Percentiles rank a stretch among this genome's conserved stretches.
Evolutionary conservation across 75 land plant species (phyloP).

Genomic region (Isoetes taiwanensis): DNA sequence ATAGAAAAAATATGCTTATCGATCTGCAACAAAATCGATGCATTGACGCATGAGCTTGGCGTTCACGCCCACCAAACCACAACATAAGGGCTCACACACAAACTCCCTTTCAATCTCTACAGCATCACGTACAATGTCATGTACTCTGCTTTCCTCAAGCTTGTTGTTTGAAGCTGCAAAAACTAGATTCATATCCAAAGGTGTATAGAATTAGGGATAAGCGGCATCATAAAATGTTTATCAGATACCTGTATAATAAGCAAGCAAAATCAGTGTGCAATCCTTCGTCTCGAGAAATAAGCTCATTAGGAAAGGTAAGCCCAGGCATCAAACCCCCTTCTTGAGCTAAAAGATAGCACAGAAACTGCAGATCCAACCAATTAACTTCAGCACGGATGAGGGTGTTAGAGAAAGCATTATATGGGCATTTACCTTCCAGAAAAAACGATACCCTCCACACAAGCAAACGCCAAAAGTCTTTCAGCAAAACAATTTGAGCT

Average conservation of each 20-base stretch:
- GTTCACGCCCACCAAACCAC: conserved; percentile 79
- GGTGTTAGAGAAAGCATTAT: not conserved
- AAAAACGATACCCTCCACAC: conserved; percentile 85
- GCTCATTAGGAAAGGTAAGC: conserved; percentile 62
- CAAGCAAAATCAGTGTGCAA: conserved; percentile 89
- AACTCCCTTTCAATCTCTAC: conserved; percentile 70
- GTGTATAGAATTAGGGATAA: not conserved
- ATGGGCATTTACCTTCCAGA: conserved; percentile 49
- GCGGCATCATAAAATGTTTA: not conserved
- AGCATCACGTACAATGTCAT: conserved; percentile 52
- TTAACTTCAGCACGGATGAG: not conserved
- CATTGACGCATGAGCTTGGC: conserved; percentile 55
- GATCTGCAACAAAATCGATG: conserved; percentile 70
- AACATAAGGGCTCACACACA: conserved; percentile 76
- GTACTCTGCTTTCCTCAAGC: conserved; percentile 28
- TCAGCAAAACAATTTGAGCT: conserved; percentile 56
- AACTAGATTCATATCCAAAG: not conserved
- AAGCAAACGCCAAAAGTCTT: conserved; percentile 78
- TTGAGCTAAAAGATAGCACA: conserved; percentile 81
- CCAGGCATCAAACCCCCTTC: conserved; percentile 82
- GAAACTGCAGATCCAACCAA: conserved; percentile 29
- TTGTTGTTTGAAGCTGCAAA: conserved; percentile 37
- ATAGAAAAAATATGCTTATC: too few species aligned
- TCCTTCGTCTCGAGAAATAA: conserved; percentile 77
- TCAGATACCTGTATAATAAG: conserved; percentile 48